A percentile compares a stretch with the other conserved stretches of the same genome.
These are phyloP conservation scores for Penicillium coprophilum DNA, from an alignment of 495 filamentous ascomycete species.

Conservation along the genomic window DNA sequence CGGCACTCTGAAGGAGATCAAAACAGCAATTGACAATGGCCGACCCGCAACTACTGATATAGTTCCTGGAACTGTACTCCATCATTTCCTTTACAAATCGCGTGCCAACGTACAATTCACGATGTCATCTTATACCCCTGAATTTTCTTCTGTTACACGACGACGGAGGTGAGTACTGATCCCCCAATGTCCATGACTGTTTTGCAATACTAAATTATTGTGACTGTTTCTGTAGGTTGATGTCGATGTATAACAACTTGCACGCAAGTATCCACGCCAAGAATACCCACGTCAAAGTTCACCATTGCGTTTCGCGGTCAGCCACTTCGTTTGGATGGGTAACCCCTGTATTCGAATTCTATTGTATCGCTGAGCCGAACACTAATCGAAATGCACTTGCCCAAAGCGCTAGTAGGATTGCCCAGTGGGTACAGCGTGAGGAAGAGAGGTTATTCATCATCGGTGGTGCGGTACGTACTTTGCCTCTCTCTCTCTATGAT, in stretches of 20 bases:
- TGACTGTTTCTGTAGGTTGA: conserved; percentile 50
- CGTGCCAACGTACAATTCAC: conserved; percentile 90
- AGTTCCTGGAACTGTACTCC: conserved; percentile 72
- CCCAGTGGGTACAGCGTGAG: conserved; percentile 85
- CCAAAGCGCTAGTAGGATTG: conserved; percentile 80
- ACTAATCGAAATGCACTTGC: conserved; percentile 75
- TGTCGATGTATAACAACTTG: conserved; percentile 80
- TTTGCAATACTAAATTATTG: not conserved
- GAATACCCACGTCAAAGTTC: conserved; percentile 78
- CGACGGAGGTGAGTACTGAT: conserved; percentile 55
- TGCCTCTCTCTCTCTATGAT: not conserved
- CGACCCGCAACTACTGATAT: conserved; percentile 71
- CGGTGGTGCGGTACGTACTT: conserved; percentile 71
- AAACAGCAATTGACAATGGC: conserved; percentile 65
- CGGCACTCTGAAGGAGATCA: conserved; percentile 72
- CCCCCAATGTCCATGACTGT: no score
- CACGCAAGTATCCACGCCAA: conserved; percentile 83
- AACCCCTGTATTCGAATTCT: conserved; percentile 87
- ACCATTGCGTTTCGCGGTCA: conserved; percentile 72
- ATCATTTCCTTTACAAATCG: conserved; percentile 94
- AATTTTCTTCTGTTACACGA: conserved; percentile 63
- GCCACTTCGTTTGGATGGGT: conserved; percentile 83
- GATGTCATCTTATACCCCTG: conserved; percentile 78
- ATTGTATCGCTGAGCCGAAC: conserved; percentile 83
- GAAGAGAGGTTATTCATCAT: conserved; percentile 95